Evolutionary conservation across 805 yeast genomes (phyloP), one percentile per base, ranked within the genome.

Genomic region (Candida germanica): DNA sequence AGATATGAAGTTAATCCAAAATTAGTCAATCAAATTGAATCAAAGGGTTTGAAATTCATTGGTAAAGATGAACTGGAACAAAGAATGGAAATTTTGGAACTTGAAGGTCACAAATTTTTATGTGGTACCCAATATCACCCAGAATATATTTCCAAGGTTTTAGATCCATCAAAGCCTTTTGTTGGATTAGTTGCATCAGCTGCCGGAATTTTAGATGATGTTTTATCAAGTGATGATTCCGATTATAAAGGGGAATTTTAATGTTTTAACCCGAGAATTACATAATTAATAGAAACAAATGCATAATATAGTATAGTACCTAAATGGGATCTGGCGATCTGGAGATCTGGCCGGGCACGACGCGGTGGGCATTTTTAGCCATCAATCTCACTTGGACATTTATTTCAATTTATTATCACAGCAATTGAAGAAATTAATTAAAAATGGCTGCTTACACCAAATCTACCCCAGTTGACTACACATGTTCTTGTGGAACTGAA

Each of bases 101-200:
- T 88, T 51, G 77, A 80, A 44, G 79, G 77, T 57, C 97, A 89
- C 64, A 93, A 93, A 54, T 93, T 82, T 69, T 89, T 66, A 54
- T 94, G 87, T 51, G 99, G 91, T 46, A 85, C 97, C 22, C 99
- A 93, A 72, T 93, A 89, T 69, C 99, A 93, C 61, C 99, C 99
- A 22, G 99, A 93, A 69, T 93, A 93, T 63, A 74, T 89, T 48
- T 88, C 98, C 33, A 88, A 94, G 66, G 98, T 94, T 18, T 75
- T 93, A 58, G 95, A 88, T 52, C 98, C 99, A 36, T 89, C 97
- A 18, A 78, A 85, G 61, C 99, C 99, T 37, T 87, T 93, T 69
- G 75, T 93, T 58, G 99, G 99, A 36, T 76, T 93, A 49, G 85
- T 93, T 41, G 97, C 98, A 35, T 98, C 99, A 13, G 69, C 96